Base-by-base conservation (phyloP, 2,329 filamentous ascomycete species). In the Talaromyces sp. region DNA sequence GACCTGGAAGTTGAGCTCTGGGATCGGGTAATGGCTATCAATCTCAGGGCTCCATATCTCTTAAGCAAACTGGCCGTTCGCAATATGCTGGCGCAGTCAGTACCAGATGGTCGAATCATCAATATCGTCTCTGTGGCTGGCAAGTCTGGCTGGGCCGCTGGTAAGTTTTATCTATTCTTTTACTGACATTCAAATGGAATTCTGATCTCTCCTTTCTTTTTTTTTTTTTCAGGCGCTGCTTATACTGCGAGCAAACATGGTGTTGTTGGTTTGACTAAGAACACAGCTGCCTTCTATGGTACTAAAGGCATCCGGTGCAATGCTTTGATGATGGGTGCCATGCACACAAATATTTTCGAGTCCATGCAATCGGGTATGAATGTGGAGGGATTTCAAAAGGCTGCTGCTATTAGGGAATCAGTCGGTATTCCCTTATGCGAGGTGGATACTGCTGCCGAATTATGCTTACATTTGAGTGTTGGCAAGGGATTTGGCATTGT, bases 211-310 rank as follows among this genome's bases (percentile, higher is more conserved):
- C n/a, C n/a, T n/a, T n/a, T n/a, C n/a, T n/a, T n/a, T n/a, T n/a
- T n/a, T n/a, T n/a, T n/a, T 41, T 24, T 29, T 20, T 7, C n/a
- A 64, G 80, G 80, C 24, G 75, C 72, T 10, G 78, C 80, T 16
- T 83, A 83, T 62, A 82, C 80, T 0, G 74, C 76, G 1, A 77
- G 73, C 66, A 83, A 84, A 68, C 80, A 83, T 58, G 82, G 77
- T 9, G 63, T 84, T 13, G 61, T 82, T 3, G 82, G 79, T 1
- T 66, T 85, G 51, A 82, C 80, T 13, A 81, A 80, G 66, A 85
- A 81, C 67, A 86, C 81, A 13, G 82, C 82, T 2, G 75, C 77
- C 0, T 81, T 75, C 61, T 86, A 86, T 61, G 77, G 77, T 1
- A 69, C 71, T 27, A 78, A 80, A 67, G 81, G 81, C 20, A 81